A percentile compares a stretch with the other conserved stretches of the same genome.
Evolutionary conservation across 2,329 filamentous ascomycete species (phyloP).

Genomic region (Monosporascus sp.): DNA sequence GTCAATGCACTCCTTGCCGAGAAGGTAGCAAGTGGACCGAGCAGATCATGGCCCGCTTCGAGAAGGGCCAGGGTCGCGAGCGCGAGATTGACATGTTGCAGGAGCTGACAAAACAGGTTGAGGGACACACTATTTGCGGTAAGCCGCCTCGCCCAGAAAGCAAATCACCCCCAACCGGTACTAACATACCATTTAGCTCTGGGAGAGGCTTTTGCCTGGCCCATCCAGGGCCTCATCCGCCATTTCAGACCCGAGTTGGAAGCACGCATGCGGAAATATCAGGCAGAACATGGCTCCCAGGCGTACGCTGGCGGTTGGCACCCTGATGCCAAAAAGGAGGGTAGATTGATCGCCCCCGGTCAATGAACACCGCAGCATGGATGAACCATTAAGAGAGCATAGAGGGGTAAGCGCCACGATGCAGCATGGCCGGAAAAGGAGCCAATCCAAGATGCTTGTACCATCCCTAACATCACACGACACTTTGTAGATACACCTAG

Average conservation of each 20-base stretch:
- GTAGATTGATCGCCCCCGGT: constrained; percentile 81
- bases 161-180: constrained; percentile 12
- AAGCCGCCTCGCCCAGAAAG: constrained; percentile 33
- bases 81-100: constrained; percentile 99
- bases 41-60: constrained; percentile 97
- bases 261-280: constrained; percentile 79
- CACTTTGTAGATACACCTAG: constrained; percentile 16
- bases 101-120: constrained; percentile 98
- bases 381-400: not conserved
- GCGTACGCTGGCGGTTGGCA: constrained; percentile 85
- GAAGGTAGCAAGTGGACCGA: constrained; percentile 99
- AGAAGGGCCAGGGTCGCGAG: constrained; percentile 80
- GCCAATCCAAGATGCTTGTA: constrained; percentile 8
- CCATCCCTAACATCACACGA: constrained; percentile 7
- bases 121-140: constrained; percentile 98
- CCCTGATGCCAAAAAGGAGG: constrained; percentile 68
- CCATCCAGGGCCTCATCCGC: constrained; percentile 93
- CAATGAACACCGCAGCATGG: constrained; percentile 54
- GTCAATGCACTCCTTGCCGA: constrained; percentile 98
- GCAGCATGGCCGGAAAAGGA: constrained; percentile 2
- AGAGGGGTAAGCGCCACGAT: constrained; percentile 9
- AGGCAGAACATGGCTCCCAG: constrained; percentile 65
- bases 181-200: constrained; percentile 52
- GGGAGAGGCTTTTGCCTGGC: constrained; percentile 97
- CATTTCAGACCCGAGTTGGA: constrained; percentile 97